Evolutionary conservation across 805 yeast genomes (phyloP), one percentile per base, ranked within the genome.

Genomic region (Wickerhamomyces canadensis): DNA sequence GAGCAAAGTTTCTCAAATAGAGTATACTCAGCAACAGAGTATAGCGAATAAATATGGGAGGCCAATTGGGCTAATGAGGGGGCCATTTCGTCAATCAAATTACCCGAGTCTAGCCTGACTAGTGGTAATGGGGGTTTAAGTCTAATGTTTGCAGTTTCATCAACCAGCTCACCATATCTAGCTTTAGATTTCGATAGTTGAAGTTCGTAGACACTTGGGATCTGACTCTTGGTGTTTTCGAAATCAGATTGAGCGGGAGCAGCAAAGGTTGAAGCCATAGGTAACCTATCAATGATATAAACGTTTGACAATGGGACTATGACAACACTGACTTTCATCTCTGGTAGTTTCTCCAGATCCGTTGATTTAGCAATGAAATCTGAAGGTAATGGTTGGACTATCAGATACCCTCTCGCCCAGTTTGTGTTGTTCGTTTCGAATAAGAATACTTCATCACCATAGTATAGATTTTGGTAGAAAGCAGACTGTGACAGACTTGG

Each of bases 381-480:
- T 23, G 76, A 69, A 1, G 91, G 91, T 37, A 78, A 62, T 6
- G 94, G 89, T 41, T 78, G 72, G 27, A 80, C 64, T 25, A 82
- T 62, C 4, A 76, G 68, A 57, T 87, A 86, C 11, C 88, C 95
- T 48, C 95, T 69, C 18, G 79, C 86, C 95, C 95, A 87, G 43
- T 71, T 71, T 16, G 68, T 67, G 28, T 62, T 58, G 57, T 72
- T 66, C 33, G 71, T 63, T 54, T 86, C 95, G 53, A 85, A 83
- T 15, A 84, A 64, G 55, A 73, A 84, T 23, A 83, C 77, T 44
- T 80, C 85, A 58, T 85, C 94, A 25, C 95, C 95, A 16, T 80
- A 80, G 51, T 76, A 80, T 32, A 81, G 57, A 54, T 81, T 75
- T 41, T 64, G 65, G 58, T 68, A 71, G 43, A 65, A 62, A 22